Conservation (phyloP, 164 flowering plant genomes). For the Macadamia tetraphylla region DNA sequence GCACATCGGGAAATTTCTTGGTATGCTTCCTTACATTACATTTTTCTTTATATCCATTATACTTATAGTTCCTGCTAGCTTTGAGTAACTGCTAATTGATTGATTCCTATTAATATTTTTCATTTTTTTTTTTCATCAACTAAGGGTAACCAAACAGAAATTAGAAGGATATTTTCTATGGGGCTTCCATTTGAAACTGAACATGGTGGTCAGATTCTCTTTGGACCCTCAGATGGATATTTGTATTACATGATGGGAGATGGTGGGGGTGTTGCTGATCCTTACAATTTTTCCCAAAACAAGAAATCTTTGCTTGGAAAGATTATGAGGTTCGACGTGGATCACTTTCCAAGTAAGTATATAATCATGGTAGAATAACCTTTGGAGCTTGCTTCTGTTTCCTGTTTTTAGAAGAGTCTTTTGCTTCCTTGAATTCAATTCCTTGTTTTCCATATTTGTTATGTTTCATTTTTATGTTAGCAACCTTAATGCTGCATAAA, state of each 20-base stretch:
- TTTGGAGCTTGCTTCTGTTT: background rate
- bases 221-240: slow-evolving; percentile 81
- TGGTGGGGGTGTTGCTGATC: slow-evolving; percentile 60
- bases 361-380: background rate
- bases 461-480: too few relatives aligned
- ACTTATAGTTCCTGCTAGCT: background rate
- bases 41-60: background rate
- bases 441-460: too few relatives aligned
- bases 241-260: slow-evolving; percentile 90
- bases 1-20: slow-evolving; percentile 44
- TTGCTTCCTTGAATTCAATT: too few relatives aligned
- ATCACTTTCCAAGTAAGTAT: slow-evolving; percentile 71
- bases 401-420: background rate
- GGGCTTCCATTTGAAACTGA: slow-evolving; percentile 71
- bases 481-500: too few relatives aligned
- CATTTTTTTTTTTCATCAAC: slow-evolving; percentile 37
- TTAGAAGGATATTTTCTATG: slow-evolving; percentile 87
- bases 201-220: slow-evolving; percentile 82
- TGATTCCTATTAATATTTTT: background rate
- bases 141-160: slow-evolving; percentile 63
- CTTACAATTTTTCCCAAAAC: slow-evolving; percentile 53
- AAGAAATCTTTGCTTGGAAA: slow-evolving; percentile 74
- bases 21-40: slow-evolving; percentile 27
- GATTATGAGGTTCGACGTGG: slow-evolving; percentile 73
- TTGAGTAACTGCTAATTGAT: slow-evolving; percentile 3